These are phyloP conservation scores for Annulohypoxylon moriforme DNA, from an alignment of 495 filamentous ascomycete species.

Conservation along the genomic window DNA sequence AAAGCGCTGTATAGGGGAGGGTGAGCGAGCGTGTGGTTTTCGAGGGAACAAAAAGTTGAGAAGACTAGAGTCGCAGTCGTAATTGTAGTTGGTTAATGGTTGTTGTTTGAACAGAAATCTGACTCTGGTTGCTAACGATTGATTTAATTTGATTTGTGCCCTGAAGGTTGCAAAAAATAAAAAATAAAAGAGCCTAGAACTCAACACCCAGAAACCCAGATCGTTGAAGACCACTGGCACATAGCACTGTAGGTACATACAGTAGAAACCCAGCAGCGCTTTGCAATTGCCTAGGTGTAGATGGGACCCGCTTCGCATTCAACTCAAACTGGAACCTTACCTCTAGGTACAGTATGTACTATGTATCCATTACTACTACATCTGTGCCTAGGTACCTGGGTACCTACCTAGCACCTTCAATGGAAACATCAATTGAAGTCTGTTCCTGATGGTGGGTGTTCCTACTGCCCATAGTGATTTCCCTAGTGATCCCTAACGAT, in stretches of 20 bases:
- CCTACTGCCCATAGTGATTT: not conserved
- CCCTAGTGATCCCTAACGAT: not conserved
- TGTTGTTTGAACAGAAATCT: not conserved
- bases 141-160: conserved; percentile 29
- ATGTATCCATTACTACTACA: too few species aligned
- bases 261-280: not conserved
- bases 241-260: too few species aligned
- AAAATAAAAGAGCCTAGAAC: conserved; percentile 2
- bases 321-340: not conserved
- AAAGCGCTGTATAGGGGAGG: not conserved
- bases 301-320: not conserved
- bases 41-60: conserved; percentile 14
- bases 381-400: too few species aligned
- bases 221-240: not conserved
- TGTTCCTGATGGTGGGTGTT: conserved; percentile 17
- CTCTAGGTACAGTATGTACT: not conserved
- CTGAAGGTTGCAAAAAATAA: conserved; percentile 18
- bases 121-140: conserved; percentile 14
- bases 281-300: not conserved
- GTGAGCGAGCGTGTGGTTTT: conserved; percentile 2
- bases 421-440: not conserved
- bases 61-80: conserved; percentile 1
- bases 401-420: not conserved
- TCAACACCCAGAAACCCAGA: not conserved
- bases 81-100: not conserved